These are phyloP conservation scores for Umbelopsis sp. DNA, from an alignment of 192 early-diverging fungal genomes.

Conservation along the genomic window DNA sequence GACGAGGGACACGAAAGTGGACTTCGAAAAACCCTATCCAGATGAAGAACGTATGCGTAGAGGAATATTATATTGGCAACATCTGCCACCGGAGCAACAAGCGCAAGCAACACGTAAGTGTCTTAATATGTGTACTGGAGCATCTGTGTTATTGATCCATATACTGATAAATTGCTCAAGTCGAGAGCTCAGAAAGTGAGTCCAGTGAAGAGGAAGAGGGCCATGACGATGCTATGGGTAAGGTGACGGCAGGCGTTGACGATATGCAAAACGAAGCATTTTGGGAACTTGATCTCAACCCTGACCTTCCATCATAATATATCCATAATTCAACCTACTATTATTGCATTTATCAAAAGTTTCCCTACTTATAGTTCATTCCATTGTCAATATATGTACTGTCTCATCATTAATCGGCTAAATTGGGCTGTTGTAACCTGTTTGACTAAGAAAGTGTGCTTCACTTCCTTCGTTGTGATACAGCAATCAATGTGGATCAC, in stretches of 20 bases:
- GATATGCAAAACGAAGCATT: slow-evolving; percentile 30
- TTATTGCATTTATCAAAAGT: not conserved
- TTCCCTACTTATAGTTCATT: not conserved
- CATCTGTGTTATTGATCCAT: too few relatives aligned
- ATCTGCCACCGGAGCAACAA: slow-evolving; percentile 39
- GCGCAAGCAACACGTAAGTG: slow-evolving; percentile 38
- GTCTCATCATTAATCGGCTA: too few relatives aligned
- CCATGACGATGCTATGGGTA: slow-evolving; percentile 21
- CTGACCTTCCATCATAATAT: slow-evolving; percentile 35
- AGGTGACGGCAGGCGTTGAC: slow-evolving; percentile 6
- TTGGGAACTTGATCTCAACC: slow-evolving; percentile 48
- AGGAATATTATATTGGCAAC: slow-evolving; percentile 53
- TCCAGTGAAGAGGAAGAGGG: slow-evolving; percentile 31
- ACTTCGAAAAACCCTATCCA: slow-evolving; percentile 57
- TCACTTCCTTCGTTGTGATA: too few relatives aligned
- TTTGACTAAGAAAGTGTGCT: too few relatives aligned
- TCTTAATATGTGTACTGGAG: not conserved
- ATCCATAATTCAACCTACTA: not conserved
- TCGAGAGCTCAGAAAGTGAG: slow-evolving; percentile 39
- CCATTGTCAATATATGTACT: not conserved
- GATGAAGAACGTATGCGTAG: slow-evolving; percentile 56
- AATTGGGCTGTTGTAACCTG: too few relatives aligned
- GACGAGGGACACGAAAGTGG: slow-evolving; percentile 46
- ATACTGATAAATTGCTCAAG: slow-evolving; percentile 10
- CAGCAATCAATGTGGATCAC: too few relatives aligned